Evolutionary conservation across 176 grass and related monocot species (phyloP), one percentile per base, ranked within the genome.

Genomic region (Thinopyrum elongatum): DNA sequence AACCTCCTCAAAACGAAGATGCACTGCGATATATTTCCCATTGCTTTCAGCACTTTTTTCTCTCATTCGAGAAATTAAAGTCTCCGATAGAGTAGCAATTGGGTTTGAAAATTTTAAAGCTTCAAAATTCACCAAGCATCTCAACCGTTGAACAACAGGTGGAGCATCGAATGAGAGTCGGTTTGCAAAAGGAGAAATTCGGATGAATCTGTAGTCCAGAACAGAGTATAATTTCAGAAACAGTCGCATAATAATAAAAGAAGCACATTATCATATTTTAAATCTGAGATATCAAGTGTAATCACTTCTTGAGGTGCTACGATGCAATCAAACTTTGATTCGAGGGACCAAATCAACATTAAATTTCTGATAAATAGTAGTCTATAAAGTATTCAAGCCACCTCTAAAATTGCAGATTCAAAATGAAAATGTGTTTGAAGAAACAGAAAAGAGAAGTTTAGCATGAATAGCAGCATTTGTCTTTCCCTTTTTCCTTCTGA

Each of bases 1-100:
- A 64, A 98, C 96, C 96, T 98, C 93, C 88, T 98, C 96, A 82
- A 98, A 98, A 66, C 96, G 96, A 85, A 98, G 90, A 95, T 98
- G 96, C 55, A 98, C 96, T 21, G 96, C 85, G 49, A 98, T 85
- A 82, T 98, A 98, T 91, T 92, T 98, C 6, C 96, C 93, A 90
- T 84, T 87, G 75, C 82, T 97, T 33, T 80, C 76, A 58, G 58
- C 22, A 65, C 96, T 94, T 82, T 65, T 91, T 28, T 94, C 88
- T 94, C 62, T 95, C 91, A 98, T 98, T 89, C 96, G 88, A 92
- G 88, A 88, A 86, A 98, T 80, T 75, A 98, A 95, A 33, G 80
- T 94, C 72, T 98, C 92, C 74, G 96, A 91, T 39, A 95, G 87
- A 83, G 80, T 90, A 31, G 88, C 80, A 74, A 98, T 91, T 70